phyloP scores from a whole-genome alignment of 371 early-diverging fungal species.

The Blakeslea trispora region DNA sequence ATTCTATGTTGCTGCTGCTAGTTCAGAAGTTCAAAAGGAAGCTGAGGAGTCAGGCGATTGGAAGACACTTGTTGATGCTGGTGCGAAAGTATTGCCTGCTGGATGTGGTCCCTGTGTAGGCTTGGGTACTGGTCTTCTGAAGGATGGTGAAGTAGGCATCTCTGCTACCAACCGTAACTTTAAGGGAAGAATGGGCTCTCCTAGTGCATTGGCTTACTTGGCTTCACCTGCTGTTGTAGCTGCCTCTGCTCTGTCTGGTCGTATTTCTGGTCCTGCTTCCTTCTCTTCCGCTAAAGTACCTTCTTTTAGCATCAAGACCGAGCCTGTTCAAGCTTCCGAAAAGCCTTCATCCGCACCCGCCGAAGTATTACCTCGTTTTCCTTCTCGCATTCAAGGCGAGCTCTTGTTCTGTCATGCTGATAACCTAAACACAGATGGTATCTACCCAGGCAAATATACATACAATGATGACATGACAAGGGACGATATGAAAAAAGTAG shows the following conservation, averaged over 20 bases:
- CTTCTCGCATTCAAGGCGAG: slow-evolving; percentile 72
- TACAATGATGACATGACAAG: slow-evolving; percentile 80
- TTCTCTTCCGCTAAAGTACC: slow-evolving; percentile 21
- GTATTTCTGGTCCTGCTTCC: slow-evolving; percentile 70
- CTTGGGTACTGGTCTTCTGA: slow-evolving; percentile 86
- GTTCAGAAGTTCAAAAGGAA: slow-evolving; percentile 86
- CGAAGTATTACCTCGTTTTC: slow-evolving; percentile 71
- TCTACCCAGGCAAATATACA: slow-evolving; percentile 95
- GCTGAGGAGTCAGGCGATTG: slow-evolving; percentile 86
- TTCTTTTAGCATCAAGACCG: slow-evolving; percentile 22
- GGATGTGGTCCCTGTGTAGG: slow-evolving; percentile 98
- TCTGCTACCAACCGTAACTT: slow-evolving; percentile 97
- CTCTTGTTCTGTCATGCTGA: slow-evolving; percentile 85
- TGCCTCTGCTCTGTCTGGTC: slow-evolving; percentile 83
- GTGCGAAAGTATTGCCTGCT: slow-evolving; percentile 87
- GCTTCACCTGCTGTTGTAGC: slow-evolving; percentile 94
- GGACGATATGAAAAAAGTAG: slow-evolving; percentile 88
- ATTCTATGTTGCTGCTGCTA: slow-evolving; percentile 94
- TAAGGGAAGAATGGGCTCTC: slow-evolving; percentile 97
- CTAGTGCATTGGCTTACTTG: slow-evolving; percentile 85
- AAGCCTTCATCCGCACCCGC: slow-evolving; percentile 21
- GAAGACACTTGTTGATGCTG: slow-evolving; percentile 83
- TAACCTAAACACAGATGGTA: slow-evolving; percentile 96
- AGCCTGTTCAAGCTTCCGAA: slow-evolving; percentile 20
- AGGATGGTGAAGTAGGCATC: slow-evolving; percentile 94